These are phyloP conservation scores for Phlegmacium glaucopus DNA, from an alignment of 768 basidiomycete genomes.

Conservation along the genomic window DNA sequence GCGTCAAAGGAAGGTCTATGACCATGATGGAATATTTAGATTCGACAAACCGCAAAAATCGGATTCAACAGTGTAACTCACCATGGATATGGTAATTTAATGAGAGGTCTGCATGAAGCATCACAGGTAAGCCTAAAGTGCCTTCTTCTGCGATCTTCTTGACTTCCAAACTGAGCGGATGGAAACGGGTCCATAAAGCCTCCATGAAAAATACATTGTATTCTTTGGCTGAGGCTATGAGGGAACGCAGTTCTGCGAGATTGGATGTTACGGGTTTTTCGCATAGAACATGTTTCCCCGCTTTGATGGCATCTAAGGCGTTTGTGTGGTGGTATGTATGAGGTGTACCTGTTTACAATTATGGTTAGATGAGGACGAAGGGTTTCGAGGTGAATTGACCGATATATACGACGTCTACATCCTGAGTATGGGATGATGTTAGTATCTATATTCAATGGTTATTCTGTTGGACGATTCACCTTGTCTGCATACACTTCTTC, in stretches of 20 bases:
- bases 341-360: slow-evolving; percentile 64
- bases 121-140: slow-evolving; percentile 59
- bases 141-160: slow-evolving; percentile 62
- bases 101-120: slow-evolving; percentile 77
- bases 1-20: slow-evolving; percentile 60
- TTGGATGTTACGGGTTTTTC: slow-evolving; percentile 88
- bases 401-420: slow-evolving; percentile 75
- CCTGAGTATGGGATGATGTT: slow-evolving; percentile 36
- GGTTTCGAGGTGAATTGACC: slow-evolving; percentile 33
- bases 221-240: slow-evolving; percentile 73
- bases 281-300: slow-evolving; percentile 82
- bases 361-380: background rate
- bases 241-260: slow-evolving; percentile 66
- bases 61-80: too few species aligned
- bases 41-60: background rate
- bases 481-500: slow-evolving; percentile 69
- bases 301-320: slow-evolving; percentile 69
- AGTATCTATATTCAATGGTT: background rate
- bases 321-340: slow-evolving; percentile 83
- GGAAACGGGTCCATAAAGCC: slow-evolving; percentile 85
- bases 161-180: slow-evolving; percentile 62
- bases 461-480: slow-evolving; percentile 31
- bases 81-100: slow-evolving; percentile 63
- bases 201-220: slow-evolving; percentile 89
- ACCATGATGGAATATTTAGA: background rate